A percentile compares a stretch with the other conserved stretches of the same genome.
Conservation (phyloP, 2,329 filamentous ascomycete genomes). For the Parafenestella ontariensis region DNA sequence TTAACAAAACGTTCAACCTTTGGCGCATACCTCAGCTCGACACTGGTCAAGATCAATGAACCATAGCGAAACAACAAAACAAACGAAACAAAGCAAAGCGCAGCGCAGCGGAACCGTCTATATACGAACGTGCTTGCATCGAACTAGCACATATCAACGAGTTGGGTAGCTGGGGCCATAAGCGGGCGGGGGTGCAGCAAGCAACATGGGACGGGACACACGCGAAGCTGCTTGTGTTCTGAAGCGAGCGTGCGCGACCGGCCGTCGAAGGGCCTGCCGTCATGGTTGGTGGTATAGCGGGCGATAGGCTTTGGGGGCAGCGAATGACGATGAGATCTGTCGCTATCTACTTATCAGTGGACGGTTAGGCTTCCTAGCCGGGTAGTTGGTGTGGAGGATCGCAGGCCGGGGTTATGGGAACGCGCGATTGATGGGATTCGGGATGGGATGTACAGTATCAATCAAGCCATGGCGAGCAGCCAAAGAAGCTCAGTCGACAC, state of each 20-base stretch:
- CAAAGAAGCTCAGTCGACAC: background rate
- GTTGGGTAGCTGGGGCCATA: too few relatives aligned
- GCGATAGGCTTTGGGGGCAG: constrained; percentile 16
- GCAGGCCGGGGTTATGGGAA: background rate
- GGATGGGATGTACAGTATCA: too few relatives aligned
- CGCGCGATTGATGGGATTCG: background rate
- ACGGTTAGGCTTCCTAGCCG: constrained; percentile 9
- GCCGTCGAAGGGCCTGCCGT: background rate
- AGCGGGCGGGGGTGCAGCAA: background rate
- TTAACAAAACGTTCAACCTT: background rate
- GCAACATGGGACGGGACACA: background rate
- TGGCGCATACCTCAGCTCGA: background rate
- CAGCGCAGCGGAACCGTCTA: background rate
- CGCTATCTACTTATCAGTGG: constrained; percentile 18
- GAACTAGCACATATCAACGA: too few relatives aligned
- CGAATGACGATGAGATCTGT: constrained; percentile 12
- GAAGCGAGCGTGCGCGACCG: constrained; percentile 1
- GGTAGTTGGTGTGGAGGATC: constrained; percentile 8
- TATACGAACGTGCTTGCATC: background rate
- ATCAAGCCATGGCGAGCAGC: background rate
- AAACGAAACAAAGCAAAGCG: too few relatives aligned
- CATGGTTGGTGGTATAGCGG: background rate
- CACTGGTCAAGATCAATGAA: background rate
- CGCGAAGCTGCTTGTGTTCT: background rate
- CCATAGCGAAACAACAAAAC: background rate